Conservation (phyloP, 2,329 filamentous ascomycete genomes). For the Neofusicoccum sp. region DNA sequence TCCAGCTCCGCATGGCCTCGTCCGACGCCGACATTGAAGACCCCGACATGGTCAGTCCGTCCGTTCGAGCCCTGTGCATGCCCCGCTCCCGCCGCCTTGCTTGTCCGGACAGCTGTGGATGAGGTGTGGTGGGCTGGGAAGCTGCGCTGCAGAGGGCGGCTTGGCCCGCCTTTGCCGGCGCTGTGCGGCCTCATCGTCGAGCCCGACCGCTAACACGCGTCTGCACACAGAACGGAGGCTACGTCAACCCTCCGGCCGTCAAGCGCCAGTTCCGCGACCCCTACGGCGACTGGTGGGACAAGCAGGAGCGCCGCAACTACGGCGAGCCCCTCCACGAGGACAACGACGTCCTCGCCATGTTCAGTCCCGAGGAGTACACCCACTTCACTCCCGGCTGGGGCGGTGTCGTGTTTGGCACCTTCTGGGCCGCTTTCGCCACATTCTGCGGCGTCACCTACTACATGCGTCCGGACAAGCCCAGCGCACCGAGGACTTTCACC, state of each 20-base stretch:
- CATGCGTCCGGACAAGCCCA: conserved; percentile 51
- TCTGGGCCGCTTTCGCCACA: conserved; percentile 44
- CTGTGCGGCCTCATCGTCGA: neutral
- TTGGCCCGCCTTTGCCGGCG: neutral
- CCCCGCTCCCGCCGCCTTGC: neutral
- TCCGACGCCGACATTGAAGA: conserved; percentile 59
- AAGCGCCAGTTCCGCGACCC: conserved; percentile 95
- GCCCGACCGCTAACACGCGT: neutral
- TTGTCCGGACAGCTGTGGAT: neutral
- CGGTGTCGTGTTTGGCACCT: conserved; percentile 57
- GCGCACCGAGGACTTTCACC: conserved; percentile 48
- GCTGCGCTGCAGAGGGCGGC: neutral
- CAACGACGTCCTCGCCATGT: conserved; percentile 87
- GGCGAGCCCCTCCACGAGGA: conserved; percentile 97
- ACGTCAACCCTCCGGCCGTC: conserved; percentile 74
- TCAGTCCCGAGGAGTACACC: conserved; percentile 87
- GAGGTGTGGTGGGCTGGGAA: neutral
- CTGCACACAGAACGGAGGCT: conserved; percentile 72
- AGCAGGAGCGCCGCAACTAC: conserved; percentile 95
- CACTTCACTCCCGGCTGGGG: conserved; percentile 76
- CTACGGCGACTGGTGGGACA: conserved; percentile 93
- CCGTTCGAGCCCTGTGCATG: neutral
- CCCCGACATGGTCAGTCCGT: conserved; percentile 64
- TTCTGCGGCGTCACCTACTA: conserved; percentile 43
- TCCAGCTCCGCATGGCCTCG: conserved; percentile 39